These are phyloP conservation scores for Rhododendron williamsianum DNA, from an alignment of 148 eudicot species.

Conservation along the genomic window DNA sequence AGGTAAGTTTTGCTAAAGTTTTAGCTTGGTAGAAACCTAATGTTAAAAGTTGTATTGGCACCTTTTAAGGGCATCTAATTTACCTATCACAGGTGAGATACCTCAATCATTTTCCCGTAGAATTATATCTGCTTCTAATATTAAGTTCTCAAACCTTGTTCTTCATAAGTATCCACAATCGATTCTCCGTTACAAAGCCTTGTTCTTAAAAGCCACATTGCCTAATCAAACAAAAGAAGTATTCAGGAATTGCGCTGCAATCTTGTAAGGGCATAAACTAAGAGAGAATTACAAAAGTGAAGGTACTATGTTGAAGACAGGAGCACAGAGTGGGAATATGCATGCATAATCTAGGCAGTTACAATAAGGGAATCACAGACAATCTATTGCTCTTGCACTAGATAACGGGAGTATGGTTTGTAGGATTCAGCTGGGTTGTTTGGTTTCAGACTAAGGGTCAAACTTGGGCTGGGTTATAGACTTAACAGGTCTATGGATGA, in stretches of 20 bases:
- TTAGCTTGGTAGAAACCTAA: not conserved
- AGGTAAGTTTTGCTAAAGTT: not conserved
- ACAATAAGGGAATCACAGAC: not conserved
- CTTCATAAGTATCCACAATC: not conserved
- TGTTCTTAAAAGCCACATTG: not conserved
- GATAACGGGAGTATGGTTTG: not conserved
- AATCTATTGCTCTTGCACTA: not conserved
- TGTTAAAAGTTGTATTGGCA: not conserved
- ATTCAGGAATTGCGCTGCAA: not conserved
- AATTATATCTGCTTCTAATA: not conserved
- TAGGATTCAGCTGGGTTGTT: not conserved
- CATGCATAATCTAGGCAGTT: not conserved
- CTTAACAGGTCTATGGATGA: not conserved
- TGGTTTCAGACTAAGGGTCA: not conserved
- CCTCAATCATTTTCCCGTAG: not conserved
- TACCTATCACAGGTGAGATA: not conserved
- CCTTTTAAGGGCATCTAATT: not conserved
- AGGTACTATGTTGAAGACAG: not conserved
- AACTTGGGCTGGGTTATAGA: not conserved
- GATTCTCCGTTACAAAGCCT: not conserved
- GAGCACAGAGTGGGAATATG: not conserved
- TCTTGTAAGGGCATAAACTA: not conserved
- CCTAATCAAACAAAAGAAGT: not conserved
- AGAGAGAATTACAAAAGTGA: not conserved
- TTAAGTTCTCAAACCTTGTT: not conserved